Percentiles rank a stretch among this genome's conserved stretches.
Conservation (phyloP, 495 filamentous ascomycete species). For the Rostrohypoxylon terebratum region DNA sequence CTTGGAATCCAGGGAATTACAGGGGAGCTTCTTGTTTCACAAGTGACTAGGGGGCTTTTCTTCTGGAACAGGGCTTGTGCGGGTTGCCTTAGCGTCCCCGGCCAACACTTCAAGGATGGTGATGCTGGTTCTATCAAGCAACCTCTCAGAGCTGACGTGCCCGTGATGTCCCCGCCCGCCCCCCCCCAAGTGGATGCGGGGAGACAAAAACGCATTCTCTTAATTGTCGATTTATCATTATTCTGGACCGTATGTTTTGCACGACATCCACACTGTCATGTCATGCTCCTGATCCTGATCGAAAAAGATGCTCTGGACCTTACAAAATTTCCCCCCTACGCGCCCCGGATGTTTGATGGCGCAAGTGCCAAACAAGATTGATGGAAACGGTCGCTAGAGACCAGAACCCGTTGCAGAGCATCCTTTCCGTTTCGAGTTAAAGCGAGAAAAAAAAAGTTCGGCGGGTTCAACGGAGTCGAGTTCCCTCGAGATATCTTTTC, state of each 20-base stretch:
- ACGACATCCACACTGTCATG: conserved; percentile 34
- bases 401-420: conserved; percentile 33
- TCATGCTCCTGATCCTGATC: too few species aligned
- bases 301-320: conserved; percentile 23
- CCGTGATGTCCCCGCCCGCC: conserved; percentile 39
- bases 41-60: conserved; percentile 42
- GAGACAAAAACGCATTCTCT: conserved; percentile 36
- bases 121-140: conserved; percentile 42
- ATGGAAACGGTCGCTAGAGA: conserved; percentile 34
- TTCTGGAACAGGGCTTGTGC: conserved; percentile 49
- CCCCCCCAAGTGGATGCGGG: conserved; percentile 43
- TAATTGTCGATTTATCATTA: conserved; percentile 39
- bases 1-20: conserved; percentile 48
- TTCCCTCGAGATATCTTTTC: conserved; percentile 37
- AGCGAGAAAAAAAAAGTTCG: conserved; percentile 31
- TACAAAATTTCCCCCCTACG: conserved; percentile 13
- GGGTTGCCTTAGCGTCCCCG: conserved; percentile 45
- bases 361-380: conserved; percentile 43
- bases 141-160: conserved; percentile 44
- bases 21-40: conserved; percentile 52
- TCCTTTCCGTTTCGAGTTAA: conserved; percentile 36
- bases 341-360: conserved; percentile 41
- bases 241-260: conserved; percentile 30
- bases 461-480: conserved; percentile 40
- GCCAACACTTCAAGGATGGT: conserved; percentile 34